These are phyloP conservation scores for Fonticula alba DNA, from an alignment of 78 protist species.

Conservation along the genomic window DNA sequence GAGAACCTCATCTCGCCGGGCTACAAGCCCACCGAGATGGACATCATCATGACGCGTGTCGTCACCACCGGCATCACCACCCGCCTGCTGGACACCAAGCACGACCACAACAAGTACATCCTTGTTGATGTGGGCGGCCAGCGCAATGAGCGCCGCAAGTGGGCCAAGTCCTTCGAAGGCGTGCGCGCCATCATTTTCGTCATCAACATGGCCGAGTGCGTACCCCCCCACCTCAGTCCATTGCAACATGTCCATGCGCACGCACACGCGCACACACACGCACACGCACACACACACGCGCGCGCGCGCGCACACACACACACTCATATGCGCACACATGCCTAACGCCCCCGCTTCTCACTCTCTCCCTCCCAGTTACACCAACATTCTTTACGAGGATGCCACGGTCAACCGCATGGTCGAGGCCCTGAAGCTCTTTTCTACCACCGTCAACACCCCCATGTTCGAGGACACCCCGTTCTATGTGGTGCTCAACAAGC, in stretches of 20 bases:
- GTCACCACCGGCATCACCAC: conserved; percentile 36
- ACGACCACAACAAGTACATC: too few species aligned
- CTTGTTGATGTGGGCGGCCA: conserved; percentile 49
- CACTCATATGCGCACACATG: background rate
- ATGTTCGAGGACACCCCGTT: conserved; percentile 8
- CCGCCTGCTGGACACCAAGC: too few species aligned
- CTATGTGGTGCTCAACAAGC: conserved; percentile 22
- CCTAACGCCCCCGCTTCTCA: too few species aligned
- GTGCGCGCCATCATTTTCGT: conserved; percentile 22
- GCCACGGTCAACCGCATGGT: conserved; percentile 2
- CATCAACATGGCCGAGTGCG: conserved; percentile 9
- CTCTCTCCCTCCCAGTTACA: too few species aligned
- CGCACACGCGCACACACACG: too few species aligned
- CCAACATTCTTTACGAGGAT: conserved; percentile 13
- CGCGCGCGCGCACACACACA: background rate
- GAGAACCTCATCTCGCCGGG: too few species aligned
- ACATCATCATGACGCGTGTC: conserved; percentile 30
- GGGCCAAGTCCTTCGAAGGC: conserved; percentile 33
- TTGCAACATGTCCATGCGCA: background rate
- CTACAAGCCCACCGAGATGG: conserved; percentile 31
- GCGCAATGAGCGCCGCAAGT: conserved; percentile 40
- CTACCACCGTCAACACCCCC: background rate
- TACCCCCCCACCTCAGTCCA: background rate
- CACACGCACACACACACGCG: too few species aligned
- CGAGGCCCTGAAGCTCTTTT: conserved; percentile 13